Conservation (phyloP, 2,329 filamentous ascomycete genomes). For the Fusarium pseudocircinatum region DNA sequence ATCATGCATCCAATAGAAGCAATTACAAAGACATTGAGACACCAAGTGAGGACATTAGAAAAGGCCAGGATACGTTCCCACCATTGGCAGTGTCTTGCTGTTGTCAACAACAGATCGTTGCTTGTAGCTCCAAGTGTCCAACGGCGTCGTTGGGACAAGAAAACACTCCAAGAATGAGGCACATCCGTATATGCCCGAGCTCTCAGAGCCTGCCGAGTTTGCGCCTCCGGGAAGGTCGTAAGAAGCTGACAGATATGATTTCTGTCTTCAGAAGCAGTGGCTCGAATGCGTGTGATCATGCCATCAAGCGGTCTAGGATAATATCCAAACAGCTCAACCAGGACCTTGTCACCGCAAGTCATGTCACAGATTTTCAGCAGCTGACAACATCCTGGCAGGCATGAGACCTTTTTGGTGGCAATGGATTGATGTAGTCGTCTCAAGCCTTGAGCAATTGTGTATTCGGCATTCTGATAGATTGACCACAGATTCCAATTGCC, state of each 20-base stretch:
- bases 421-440: constrained; percentile 40
- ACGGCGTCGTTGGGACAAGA: constrained; percentile 45
- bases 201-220: constrained; percentile 52
- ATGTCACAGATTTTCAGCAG: constrained; percentile 37
- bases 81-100: constrained; percentile 37
- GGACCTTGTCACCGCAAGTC: constrained; percentile 36
- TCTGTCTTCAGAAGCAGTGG: constrained; percentile 40
- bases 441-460: constrained; percentile 41
- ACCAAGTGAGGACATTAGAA: constrained; percentile 40
- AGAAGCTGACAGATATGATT: constrained; percentile 41
- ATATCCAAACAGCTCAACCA: constrained; percentile 39
- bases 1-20: constrained; percentile 43
- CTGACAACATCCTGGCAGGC: constrained; percentile 39
- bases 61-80: constrained; percentile 39
- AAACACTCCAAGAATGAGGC: constrained; percentile 52
- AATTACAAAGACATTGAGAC: constrained; percentile 41
- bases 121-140: constrained; percentile 43
- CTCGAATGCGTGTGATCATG: constrained; percentile 39
- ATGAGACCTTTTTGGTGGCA: constrained; percentile 41
- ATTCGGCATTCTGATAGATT: constrained; percentile 41
- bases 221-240: constrained; percentile 46
- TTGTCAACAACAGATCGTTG: constrained; percentile 37
- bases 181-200: constrained; percentile 54
- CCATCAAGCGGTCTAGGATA: constrained; percentile 35
- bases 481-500: constrained; percentile 41